Evolutionary conservation across 495 filamentous ascomycete species (phyloP), one percentile per base, ranked within the genome.

Genomic region (Daldinia concentrica): DNA sequence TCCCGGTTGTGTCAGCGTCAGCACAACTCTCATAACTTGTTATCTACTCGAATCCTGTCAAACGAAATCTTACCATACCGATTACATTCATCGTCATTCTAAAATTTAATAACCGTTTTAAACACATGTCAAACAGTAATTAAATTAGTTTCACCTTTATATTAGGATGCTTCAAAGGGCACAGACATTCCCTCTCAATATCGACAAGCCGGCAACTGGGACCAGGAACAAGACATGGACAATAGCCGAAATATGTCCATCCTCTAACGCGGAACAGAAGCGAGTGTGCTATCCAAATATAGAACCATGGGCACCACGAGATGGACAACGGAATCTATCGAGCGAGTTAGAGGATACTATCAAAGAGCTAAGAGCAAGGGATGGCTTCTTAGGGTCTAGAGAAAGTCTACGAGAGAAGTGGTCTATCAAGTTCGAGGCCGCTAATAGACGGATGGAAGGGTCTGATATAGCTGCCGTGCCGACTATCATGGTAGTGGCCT

Each of bases 401-500:
- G n/a, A 12, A 14, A 27, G 8, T 24, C 50, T 71, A 12, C 56
- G 58, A 7, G 56, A 61, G 22, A 62, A 56, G 15, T 71, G 62
- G 68, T 71, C 62, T 1, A 41, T 71, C 6, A 66, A 66, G 19
- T 62, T 71, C 14, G 68, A 71, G 50, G 27, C 30, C 6, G 55
- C 62, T 19, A 29, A 51, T 51, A 54, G 68, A 5, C 62, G 62
- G 11, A 45, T 62, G 22, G 50, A 62, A 43, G 51, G 50, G 1
- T 62, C 50, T 34, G n/a, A 62, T 29, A 29, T 11, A 11, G 57
- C 60, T 14, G 9, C 29, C 4, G 68, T 71, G 24, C 68, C 62
- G 37, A 71, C 62, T 9, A 62, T 71, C 30, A 71, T 71, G 68
- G 61, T 58, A 15, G 57, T 71, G 15, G 57, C 58, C 4, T 71